phyloP scores from a whole-genome alignment of 1,139 yeast genomes.

The Blastobotrys elegans region DNA sequence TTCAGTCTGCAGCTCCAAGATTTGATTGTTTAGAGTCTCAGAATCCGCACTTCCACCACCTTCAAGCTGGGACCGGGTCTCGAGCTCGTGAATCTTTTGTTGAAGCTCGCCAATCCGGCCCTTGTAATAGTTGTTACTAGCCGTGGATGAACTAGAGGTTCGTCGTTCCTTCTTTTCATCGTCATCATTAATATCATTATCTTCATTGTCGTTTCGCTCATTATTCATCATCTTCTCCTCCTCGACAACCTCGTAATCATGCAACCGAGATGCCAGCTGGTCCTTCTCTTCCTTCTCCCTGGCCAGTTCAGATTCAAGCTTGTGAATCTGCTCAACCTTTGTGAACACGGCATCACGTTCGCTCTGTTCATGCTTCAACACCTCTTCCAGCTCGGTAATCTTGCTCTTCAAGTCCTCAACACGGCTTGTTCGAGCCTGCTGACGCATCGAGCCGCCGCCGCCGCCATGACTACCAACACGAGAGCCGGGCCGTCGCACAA shows the following conservation, averaged over 20 bases:
- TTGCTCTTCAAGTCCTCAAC: slow-evolving; percentile 31
- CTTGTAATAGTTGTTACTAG: slow-evolving; percentile 15
- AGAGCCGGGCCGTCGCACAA: slow-evolving; percentile 19
- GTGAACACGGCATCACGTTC: slow-evolving; percentile 26
- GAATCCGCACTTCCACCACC: not conserved
- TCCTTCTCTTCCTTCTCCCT: slow-evolving; percentile 25
- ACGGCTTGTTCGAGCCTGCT: slow-evolving; percentile 10
- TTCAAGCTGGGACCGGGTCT: slow-evolving; percentile 8
- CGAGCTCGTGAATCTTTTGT: slow-evolving; percentile 14
- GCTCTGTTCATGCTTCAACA: slow-evolving; percentile 26
- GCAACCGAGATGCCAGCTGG: slow-evolving; percentile 17
- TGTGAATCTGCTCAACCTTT: slow-evolving; percentile 24
- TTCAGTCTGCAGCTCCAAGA: slow-evolving; percentile 24
- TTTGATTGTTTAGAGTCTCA: slow-evolving; percentile 12
- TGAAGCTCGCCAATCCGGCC: slow-evolving; percentile 21
- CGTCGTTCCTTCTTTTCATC: not conserved
- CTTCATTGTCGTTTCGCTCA: not conserved
- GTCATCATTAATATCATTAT: not conserved
- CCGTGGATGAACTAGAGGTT: slow-evolving; percentile 3
- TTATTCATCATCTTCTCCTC: not conserved
- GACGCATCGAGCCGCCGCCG: slow-evolving; percentile 11
- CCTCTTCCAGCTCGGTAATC: slow-evolving; percentile 30
- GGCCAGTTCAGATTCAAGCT: slow-evolving; percentile 24
- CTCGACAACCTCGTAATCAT: slow-evolving; percentile 4
- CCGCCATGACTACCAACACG: slow-evolving; percentile 17